Evolutionary conservation across 1,284 basidiomycete species (phyloP).

Genomic region (Cystobasidium sp.): DNA sequence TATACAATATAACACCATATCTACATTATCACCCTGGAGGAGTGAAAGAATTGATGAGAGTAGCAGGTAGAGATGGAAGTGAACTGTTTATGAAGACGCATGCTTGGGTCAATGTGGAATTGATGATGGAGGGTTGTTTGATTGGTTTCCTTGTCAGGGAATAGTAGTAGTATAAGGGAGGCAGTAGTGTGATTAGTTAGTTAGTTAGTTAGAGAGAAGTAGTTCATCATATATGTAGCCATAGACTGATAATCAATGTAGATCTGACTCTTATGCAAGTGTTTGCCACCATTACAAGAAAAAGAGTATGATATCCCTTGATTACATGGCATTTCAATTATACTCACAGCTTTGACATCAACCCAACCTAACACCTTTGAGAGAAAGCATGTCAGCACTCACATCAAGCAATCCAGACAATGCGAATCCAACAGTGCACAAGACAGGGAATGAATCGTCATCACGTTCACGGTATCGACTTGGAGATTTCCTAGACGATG

Average conservation of each 20-base stretch:
- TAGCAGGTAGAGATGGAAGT: slow-evolving; percentile 81
- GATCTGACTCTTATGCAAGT: neutral
- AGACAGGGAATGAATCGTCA: slow-evolving; percentile 12
- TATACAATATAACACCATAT: slow-evolving; percentile 96
- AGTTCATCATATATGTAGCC: neutral
- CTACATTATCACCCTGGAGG: slow-evolving; percentile 92
- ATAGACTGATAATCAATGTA: neutral
- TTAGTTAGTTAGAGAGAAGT: neutral
- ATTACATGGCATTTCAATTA: no score
- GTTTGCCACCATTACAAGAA: neutral
- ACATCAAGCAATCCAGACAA: slow-evolving; percentile 47
- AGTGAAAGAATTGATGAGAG: slow-evolving; percentile 90
- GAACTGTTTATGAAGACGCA: slow-evolving; percentile 77
- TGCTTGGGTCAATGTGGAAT: slow-evolving; percentile 91
- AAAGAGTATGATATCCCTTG: no score
- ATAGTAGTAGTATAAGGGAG: neutral
- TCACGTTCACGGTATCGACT: slow-evolving; percentile 32
- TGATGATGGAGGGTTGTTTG: slow-evolving; percentile 88
- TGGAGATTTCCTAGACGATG: slow-evolving; percentile 47
- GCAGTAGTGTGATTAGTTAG: slow-evolving; percentile 7
- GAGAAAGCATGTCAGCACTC: slow-evolving; percentile 37
- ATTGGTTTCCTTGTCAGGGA: slow-evolving; percentile 76
- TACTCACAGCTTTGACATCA: no score
- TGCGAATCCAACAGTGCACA: slow-evolving; percentile 52
- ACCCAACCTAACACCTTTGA: neutral